Percentiles rank a stretch among this genome's conserved stretches.
Conservation (phyloP, 2,329 filamentous ascomycete genomes). For the Cercospora nicotianae region DNA sequence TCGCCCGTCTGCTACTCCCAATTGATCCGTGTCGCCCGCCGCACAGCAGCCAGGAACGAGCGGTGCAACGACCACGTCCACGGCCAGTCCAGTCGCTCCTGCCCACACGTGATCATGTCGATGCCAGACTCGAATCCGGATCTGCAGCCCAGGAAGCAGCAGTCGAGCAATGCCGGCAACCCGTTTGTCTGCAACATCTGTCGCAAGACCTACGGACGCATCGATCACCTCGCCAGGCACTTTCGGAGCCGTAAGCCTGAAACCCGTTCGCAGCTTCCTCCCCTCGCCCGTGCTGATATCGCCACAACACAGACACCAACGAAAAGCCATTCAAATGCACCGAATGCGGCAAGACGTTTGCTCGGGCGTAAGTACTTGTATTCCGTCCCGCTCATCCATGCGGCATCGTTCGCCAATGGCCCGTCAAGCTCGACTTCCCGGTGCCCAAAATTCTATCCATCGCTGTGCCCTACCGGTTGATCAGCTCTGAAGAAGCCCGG, state of each 20-base stretch:
- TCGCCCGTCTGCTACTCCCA: constrained; percentile 11
- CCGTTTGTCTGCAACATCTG: constrained; percentile 29
- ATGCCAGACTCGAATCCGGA: background rate
- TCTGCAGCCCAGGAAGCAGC: background rate
- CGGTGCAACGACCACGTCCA: no score
- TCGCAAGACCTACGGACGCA: constrained; percentile 27
- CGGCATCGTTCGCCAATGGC: background rate
- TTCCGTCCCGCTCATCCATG: background rate
- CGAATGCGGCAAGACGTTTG: constrained; percentile 27
- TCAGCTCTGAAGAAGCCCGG: background rate
- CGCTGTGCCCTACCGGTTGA: background rate
- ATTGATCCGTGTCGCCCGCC: background rate
- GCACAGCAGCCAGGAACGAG: background rate
- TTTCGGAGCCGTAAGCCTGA: constrained; percentile 26
- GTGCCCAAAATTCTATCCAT: background rate
- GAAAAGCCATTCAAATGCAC: constrained; percentile 27
- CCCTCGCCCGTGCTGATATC: constrained; percentile 11
- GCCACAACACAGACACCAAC: constrained; percentile 21
- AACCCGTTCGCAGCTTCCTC: background rate
- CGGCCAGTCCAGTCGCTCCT: no score
- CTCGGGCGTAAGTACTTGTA: constrained; percentile 23
- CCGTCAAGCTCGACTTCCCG: background rate
- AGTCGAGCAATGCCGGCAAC: constrained; percentile 13
- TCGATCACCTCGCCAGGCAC: constrained; percentile 27
- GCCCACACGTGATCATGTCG: constrained; percentile 10